A percentile compares a stretch with the other conserved stretches of the same genome.
phyloP scores from a whole-genome alignment of 2,329 filamentous ascomycete species.

The Ceratocystis alfenasii region DNA sequence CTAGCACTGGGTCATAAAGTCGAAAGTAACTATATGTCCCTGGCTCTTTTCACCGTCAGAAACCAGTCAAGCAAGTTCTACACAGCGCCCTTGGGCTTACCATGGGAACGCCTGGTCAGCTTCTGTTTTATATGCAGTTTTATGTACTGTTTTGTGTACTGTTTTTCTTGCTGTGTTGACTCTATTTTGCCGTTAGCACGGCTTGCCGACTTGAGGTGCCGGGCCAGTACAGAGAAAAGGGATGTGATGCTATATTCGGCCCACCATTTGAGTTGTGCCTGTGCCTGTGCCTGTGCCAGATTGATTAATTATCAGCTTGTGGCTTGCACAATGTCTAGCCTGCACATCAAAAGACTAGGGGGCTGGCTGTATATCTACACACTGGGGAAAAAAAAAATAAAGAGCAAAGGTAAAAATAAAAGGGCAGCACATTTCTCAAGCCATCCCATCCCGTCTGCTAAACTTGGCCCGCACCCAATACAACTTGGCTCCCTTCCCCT shows the following conservation, averaged over 20 bases:
- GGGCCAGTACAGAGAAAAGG: not conserved
- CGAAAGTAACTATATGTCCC: no score
- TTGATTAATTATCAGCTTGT: constrained; percentile 1
- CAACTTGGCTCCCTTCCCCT: not conserved
- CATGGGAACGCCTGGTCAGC: no score
- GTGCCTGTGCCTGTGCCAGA: not conserved
- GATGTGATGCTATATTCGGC: not conserved
- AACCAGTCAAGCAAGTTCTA: no score
- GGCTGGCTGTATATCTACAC: no score
- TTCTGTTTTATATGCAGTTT: not conserved
- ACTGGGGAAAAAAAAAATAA: no score
- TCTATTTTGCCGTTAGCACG: not conserved
- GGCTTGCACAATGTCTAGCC: not conserved
- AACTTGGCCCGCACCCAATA: not conserved
- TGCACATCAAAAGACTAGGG: no score
- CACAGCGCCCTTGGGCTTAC: no score
- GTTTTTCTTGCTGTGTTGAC: not conserved
- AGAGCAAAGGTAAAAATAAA: not conserved
- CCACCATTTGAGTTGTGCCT: not conserved
- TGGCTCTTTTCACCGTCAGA: no score
- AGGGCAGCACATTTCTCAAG: not conserved
- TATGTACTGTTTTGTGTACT: not conserved
- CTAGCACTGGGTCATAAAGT: no score
- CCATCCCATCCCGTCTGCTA: no score
- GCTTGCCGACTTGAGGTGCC: not conserved